Base-by-base conservation (phyloP, 2,329 filamentous ascomycete species). In the Aulographum hederae region DNA sequence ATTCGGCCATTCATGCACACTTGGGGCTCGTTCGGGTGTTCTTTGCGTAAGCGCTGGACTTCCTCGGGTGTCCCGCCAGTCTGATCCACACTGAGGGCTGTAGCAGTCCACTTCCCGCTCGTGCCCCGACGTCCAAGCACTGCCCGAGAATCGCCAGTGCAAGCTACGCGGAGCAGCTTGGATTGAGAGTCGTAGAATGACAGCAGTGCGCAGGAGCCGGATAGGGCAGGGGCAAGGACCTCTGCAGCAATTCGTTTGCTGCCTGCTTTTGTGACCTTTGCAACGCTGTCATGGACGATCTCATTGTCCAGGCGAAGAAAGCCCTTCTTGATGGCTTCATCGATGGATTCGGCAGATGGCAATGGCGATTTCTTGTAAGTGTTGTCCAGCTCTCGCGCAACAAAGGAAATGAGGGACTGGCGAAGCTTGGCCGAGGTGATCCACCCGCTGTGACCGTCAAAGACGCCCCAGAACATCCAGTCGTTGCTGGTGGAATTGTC, bases 381-480 rank as follows among this genome's bases (percentile, higher is more conserved):
- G 8, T 70, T 65, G 53, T 94, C 94, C 27, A 98, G 67, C 56
- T 98, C 89, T 32, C 84, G 73, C 18, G 85, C 86, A 29, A 98
- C 89, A 46, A 80, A 93, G 40, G 69, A 82, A 43, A 98, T 94
- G 34, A 98, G 66, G 11, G 79, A 77, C 54, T 98, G 84, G 35
- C 89, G 78, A 36, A 98, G 63, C 49, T 93, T 95, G 14, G 89
- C 89, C 25, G 89, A 95, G 5, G 89, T 98, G 4, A 89, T 94
- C 89, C 89, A 98, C 43, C 89, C 89, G 28, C 82, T 81, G 55
- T 98, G 89, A 1, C 89, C 89, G 49, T 98, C 89, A 53, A 95
- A 98, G 13, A 98, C 85, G 35, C 85, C 89, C 89, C 91, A 98
- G 53, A 98, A 98, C 84, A 95, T 95, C 89, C 89, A 98, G 54